Conservation (phyloP, 225 moss, liverwort and hornwort species). For the Polytrichum formosum region DNA sequence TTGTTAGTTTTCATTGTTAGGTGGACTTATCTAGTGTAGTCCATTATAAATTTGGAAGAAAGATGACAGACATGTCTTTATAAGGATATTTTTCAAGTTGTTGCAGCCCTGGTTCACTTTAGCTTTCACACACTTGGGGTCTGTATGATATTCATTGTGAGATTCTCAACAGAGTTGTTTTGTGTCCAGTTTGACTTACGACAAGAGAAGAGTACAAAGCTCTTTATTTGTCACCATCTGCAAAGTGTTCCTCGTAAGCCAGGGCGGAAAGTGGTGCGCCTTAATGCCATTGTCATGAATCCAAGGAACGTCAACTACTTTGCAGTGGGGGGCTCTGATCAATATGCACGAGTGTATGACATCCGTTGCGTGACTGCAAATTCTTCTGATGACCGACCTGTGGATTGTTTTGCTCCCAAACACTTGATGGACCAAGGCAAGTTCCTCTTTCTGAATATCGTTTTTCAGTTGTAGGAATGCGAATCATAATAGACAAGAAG, state of each 20-base stretch:
- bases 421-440: conserved; percentile 63
- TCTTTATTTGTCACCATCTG: conserved; percentile 64
- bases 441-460: conserved; percentile 4
- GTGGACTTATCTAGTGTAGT: too few species aligned
- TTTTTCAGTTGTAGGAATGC: too few species aligned
- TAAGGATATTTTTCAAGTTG: too few species aligned
- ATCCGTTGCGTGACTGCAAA: conserved; percentile 62
- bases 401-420: conserved; percentile 73
- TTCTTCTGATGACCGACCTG: conserved; percentile 64
- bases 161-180: conserved; percentile 20
- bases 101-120: too few species aligned
- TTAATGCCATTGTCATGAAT: conserved; percentile 82
- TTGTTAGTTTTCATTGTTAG: too few species aligned
- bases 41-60: too few species aligned
- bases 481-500: too few species aligned
- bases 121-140: too few species aligned
- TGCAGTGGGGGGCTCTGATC: conserved; percentile 78
- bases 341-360: conserved; percentile 67
- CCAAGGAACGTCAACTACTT: conserved; percentile 79
- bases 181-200: conserved; percentile 73
- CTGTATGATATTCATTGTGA: too few species aligned
- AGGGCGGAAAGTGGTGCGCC: conserved; percentile 42
- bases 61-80: too few species aligned
- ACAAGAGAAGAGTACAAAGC: conserved; percentile 61
- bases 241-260: conserved; percentile 33